Evolutionary conservation across 2,329 filamentous ascomycete genomes (phyloP), one percentile per base, ranked within the genome.

Genomic region (Fusarium nodosum): DNA sequence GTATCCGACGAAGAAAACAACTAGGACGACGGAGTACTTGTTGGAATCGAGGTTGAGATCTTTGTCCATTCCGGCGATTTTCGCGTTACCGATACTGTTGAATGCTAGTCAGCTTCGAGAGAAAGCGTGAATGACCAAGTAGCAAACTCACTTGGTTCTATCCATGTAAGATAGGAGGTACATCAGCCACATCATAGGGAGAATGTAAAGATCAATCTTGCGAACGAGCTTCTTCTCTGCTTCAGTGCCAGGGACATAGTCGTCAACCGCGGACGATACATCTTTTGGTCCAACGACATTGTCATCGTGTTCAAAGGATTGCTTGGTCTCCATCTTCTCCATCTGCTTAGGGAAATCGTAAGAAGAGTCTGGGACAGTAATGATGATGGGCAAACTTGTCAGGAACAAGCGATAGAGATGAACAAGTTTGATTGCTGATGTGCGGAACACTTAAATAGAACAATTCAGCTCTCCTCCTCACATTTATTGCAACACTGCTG

Each of bases 1-100:
- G n/a, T 56, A 56, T 13, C 53, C 53, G 16, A 48, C 53, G 31
- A 56, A 56, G 24, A 56, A 56, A 7, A 50, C 33, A 10, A 36
- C 33, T 5, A 36, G 16, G 4, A 11, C 33, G 16, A 36, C 33
- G 16, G 33, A 36, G 33, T 36, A 36, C 16, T 36, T 36, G 9
- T 36, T 36, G 33, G 33, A 36, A 36, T 36, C 16, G 33, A 36
- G 33, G 33, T 36, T 36, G 8, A 36, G 33, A 5, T 36, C 33
- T n/a, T 36, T n/a, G 9, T 36, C 33, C 33, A 36, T 36, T 2
- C 33, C 33, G 16, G 33, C 33, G 8, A 36, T 36, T 36, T 36
- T 36, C 33, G 33, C 33, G 16, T 36, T 36, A 1, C 33, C 33
- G 33, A 36, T 36, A 1, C 33, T 36, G 5, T 36, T 36, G 8